Base-by-base conservation (phyloP, 768 basidiomycete species). In the Suillus clintonianus region DNA sequence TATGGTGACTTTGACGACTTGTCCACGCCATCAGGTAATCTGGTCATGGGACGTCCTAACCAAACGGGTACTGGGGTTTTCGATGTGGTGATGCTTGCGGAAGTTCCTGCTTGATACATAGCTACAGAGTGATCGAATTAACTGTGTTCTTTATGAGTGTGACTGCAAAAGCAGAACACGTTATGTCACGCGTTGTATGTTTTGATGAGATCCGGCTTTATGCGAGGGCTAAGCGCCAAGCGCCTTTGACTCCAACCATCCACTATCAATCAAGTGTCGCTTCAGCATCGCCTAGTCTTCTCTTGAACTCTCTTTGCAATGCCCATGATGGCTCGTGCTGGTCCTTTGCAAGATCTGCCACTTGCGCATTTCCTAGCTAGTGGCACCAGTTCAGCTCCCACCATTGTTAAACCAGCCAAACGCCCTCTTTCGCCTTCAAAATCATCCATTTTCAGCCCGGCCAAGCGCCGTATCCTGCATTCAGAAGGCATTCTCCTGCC, bases 1-100 rank as follows among this genome's bases (percentile, higher is more conserved):
- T 88, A 90, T 73, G 97, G 97, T 30, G 97, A 99, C 79, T 98
- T 93, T 77, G 97, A 99, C 74, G 91, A 95, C 71, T 81, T 98
- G 67, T 86, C 87, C 22, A 90, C 91, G 24, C 97, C 97, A 3
- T 95, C 95, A 5, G 91, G 94, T 1, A 94, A 89, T 73, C 91
- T 99, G 74, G 96, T 98, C 37, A 69, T 97, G 63, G 97, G 97
- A 48, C 84, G 90, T 66, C 93, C 95, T 10, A 92, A 86, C 72
- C 79, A 82, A 59, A 94, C 90, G n/a, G 97, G 97, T n/a, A 99
- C 97, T 27, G 97, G 96, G 5, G 87, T 88, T 39, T 99, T 99
- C 70, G 96, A 95, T 73, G 85, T 99, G 45, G 85, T 93, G 62
- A 86, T 88, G 85, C 82, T 82, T 34, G 75, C 78, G 34, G 62